phyloP scores from a whole-genome alignment of 2,329 filamentous ascomycete genomes.

The Microcyclospora tardicrescens region DNA sequence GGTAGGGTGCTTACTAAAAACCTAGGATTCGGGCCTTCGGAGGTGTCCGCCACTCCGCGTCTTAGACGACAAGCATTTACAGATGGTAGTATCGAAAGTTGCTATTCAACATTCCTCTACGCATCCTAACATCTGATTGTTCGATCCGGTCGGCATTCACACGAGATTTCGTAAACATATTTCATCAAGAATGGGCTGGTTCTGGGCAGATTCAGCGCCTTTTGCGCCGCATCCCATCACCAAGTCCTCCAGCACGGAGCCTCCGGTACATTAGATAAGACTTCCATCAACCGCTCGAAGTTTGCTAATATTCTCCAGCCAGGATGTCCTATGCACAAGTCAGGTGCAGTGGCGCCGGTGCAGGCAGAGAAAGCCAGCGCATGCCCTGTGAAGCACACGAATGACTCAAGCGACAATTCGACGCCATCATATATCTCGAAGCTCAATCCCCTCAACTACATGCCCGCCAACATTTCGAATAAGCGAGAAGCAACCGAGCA shows the following conservation, averaged over 20 bases:
- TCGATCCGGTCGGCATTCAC: neutral
- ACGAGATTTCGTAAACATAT: neutral
- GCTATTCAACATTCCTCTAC: too few species aligned
- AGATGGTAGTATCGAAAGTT: too few species aligned
- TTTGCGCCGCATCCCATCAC: conserved; percentile 37
- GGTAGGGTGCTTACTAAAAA: too few species aligned
- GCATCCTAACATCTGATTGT: too few species aligned
- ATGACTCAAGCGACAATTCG: conserved; percentile 21
- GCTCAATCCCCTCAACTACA: conserved; percentile 80
- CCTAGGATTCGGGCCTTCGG: too few species aligned
- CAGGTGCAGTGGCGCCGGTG: conserved; percentile 15
- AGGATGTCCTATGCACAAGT: conserved; percentile 57
- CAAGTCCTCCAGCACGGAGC: conserved; percentile 32
- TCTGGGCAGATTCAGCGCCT: conserved; percentile 48
- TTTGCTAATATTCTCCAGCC: conserved; percentile 35
- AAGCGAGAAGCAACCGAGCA: conserved; percentile 57
- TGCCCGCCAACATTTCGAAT: conserved; percentile 81
- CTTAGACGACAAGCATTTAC: too few species aligned
- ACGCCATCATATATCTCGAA: conserved; percentile 46
- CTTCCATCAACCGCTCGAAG: neutral
- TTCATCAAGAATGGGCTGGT: conserved; percentile 48
- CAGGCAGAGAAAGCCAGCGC: conserved; percentile 27
- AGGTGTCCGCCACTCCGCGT: too few species aligned
- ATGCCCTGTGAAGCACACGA: conserved; percentile 39
- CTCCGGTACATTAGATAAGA: conserved; percentile 41